Evolutionary conservation across 202 grass and related monocot genomes (phyloP), one percentile per base, ranked within the genome.

Genomic region (Setaria viridis): DNA sequence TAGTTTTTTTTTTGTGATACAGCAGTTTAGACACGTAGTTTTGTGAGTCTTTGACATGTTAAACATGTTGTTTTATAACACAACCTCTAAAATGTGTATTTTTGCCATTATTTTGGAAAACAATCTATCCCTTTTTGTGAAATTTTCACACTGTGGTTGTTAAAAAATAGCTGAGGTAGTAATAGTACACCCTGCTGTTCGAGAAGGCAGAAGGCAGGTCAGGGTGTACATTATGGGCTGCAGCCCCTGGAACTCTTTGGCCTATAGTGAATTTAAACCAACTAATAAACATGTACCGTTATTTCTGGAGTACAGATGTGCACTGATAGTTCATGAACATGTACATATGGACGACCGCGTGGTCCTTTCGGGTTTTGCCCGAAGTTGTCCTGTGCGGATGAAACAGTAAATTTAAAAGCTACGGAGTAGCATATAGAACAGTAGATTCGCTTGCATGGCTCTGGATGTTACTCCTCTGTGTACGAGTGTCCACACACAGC

Each of bases 221-320:
- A 69, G 66, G 0, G 19, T 11, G 53, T 37, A 57, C 19, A 37
- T 58, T 14, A 32, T 21, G 54, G 51, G 51, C n/a, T 25, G 50
- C 49, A 42, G 34, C 20, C 49, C 66, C n/a, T 57, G 65, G 21
- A 81, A 5, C 49, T 29, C n/a, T 1, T 42, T 56, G 79, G 49
- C 79, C 50, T 32, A 7, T 70, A 54, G 48, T 41, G 78, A 25
- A 55, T 56, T 81, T 6, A 42, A 80, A 17, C 33, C 62, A 69
- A 29, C 30, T 25, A 25, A 25, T 53, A 55, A 57, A 0, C 51
- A 10, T 11, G 15, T 30, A 29, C 5, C 34, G 11, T 59, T 55
- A 33, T 54, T 74, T 14, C 2, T 25, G 25, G n/a, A 16, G 21
- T 68, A 77, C 49, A 57, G 34, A 25, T 25, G 25, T 25, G 25